Evolutionary conservation across 805 yeast genomes (phyloP), one percentile per base, ranked within the genome.

Genomic region (Suhomyces pyralidae): DNA sequence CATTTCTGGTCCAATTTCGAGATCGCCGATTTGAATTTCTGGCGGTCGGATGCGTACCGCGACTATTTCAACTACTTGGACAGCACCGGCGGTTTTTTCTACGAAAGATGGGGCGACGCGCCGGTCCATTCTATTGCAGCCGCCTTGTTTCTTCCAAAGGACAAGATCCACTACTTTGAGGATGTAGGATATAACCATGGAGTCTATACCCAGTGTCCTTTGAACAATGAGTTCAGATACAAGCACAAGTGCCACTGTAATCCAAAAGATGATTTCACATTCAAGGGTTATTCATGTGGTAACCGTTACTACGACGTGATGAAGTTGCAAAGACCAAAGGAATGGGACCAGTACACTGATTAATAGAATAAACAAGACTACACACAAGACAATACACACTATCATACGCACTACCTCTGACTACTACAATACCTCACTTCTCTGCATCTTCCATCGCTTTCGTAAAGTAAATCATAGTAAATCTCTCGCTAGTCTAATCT

Each of bases 41-140:
- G 90, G 90, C 79, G 94, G 64, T 71, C 82, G 15, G 81, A 84
- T 50, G 89, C 89, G 3, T 90, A 90, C 65, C 60, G 70, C 43
- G 78, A 80, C 50, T 90, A 85, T 68, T 90, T 90, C 61, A 86
- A 88, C 12, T 76, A 79, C 61, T 79, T 90, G 63, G 96, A 90
- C 69, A 67, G 81, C 53, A 80, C 85, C 5, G 96, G 97, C 64
- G 96, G 96, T 7, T 90, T 90, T 73, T 90, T 87, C 74, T 90
- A 90, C 69, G 91, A 88, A 74, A 81, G 96, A 71, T 89, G 96
- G 97, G 96, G 96, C 59, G 97, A 90, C 69, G 96, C 96, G 20
- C 97, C 97, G 32, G 86, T 90, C 43, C 97, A 90, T 69, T 87
- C 96, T 4, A 84, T 90, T 62, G 97, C 94, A 22, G 96, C 90